Percentiles rank a stretch among this genome's conserved stretches.
These are phyloP conservation scores for Microdochium trichocladiopsis DNA, from an alignment of 2,329 filamentous ascomycete species.

Conservation along the genomic window DNA sequence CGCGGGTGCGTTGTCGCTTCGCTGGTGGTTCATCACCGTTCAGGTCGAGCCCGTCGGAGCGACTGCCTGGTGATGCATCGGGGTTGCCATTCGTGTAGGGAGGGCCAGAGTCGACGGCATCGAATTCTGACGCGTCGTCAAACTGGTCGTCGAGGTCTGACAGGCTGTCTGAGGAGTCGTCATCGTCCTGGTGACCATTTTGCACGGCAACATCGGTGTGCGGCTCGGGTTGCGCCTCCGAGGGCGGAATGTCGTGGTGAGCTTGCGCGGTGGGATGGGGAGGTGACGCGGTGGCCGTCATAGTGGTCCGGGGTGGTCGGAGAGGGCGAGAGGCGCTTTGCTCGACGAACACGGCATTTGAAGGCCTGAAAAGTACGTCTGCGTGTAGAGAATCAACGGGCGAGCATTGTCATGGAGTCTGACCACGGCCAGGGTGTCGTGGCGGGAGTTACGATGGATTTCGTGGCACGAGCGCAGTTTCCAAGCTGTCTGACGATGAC, in stretches of 20 bases:
- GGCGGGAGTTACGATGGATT: slow-evolving; percentile 37
- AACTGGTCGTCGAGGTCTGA: slow-evolving; percentile 12
- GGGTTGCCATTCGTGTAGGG: slow-evolving; percentile 8
- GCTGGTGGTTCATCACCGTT: slow-evolving; percentile 25
- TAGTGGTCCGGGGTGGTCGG: slow-evolving; percentile 37
- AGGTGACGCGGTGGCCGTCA: slow-evolving; percentile 55
- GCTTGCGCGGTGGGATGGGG: slow-evolving; percentile 27
- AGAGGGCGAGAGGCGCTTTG: slow-evolving; percentile 35
- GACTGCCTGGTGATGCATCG: slow-evolving; percentile 1
- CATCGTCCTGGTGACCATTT: slow-evolving; percentile 6
- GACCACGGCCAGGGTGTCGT: slow-evolving; percentile 45
- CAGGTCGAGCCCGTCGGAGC: neutral
- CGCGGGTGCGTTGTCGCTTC: slow-evolving; percentile 59
- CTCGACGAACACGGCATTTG: slow-evolving; percentile 54
- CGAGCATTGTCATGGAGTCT: slow-evolving; percentile 40
- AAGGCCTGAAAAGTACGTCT: slow-evolving; percentile 47
- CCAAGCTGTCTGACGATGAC: slow-evolving; percentile 39
- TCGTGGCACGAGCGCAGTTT: slow-evolving; percentile 32
- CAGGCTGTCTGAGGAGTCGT: slow-evolving; percentile 3
- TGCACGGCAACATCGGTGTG: slow-evolving; percentile 14
- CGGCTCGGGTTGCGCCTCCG: slow-evolving; percentile 4
- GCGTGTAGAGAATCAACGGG: slow-evolving; percentile 33
- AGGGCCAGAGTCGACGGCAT: neutral
- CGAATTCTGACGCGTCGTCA: slow-evolving; percentile 2
- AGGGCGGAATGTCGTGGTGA: slow-evolving; percentile 16